Evolutionary conservation across 306 rosid species (phyloP), one percentile per base, ranked within the genome.

Genomic region (Sphenostylis stenocarpa): DNA sequence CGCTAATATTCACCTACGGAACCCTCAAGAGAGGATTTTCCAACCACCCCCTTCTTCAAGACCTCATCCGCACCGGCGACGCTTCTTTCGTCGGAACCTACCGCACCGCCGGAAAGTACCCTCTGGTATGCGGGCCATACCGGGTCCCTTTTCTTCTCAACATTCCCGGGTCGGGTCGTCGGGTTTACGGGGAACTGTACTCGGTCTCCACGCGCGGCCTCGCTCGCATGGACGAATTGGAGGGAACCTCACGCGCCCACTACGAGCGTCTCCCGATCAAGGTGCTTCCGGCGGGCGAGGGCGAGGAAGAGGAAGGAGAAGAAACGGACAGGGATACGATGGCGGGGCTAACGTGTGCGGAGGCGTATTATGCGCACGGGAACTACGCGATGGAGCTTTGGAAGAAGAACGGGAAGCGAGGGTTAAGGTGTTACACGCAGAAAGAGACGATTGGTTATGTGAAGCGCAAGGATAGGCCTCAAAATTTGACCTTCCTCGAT

Each of bases 401-500:
- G 96, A 85, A 64, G 77, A 90, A 84, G 80, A 81, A 86, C 8
- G 92, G 80, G 24, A 84, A 82, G 68, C 65, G 73, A 60, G 90
- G 91, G 1, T 68, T 90, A 11, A 38, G 45, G n/a, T 80, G 72
- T 62, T 93, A 93, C 10, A 43, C 96, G 0, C 85, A 83, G 82
- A 88, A 85, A 60, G 94, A 86, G 15, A 82, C 92, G 6, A 73
- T 36, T 17, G 96, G 94, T 0, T 93, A 93, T 52, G 97, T 93
- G 68, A 87, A 85, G 76, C 94, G 97, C 34, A 82, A 77, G 20
- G 97, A 93, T 64, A 61, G 97, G 87, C 97, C 96, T 84, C 96
- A 83, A 57, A 48, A 88, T 79, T 82, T 90, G 16, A 74, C 92
- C 15, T 92, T 92, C 51, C 88, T 92, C 1, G 94, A 90, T 58